Evolutionary conservation across 208 protist genomes (phyloP).

Genomic region (Angomonas ambiguus): DNA sequence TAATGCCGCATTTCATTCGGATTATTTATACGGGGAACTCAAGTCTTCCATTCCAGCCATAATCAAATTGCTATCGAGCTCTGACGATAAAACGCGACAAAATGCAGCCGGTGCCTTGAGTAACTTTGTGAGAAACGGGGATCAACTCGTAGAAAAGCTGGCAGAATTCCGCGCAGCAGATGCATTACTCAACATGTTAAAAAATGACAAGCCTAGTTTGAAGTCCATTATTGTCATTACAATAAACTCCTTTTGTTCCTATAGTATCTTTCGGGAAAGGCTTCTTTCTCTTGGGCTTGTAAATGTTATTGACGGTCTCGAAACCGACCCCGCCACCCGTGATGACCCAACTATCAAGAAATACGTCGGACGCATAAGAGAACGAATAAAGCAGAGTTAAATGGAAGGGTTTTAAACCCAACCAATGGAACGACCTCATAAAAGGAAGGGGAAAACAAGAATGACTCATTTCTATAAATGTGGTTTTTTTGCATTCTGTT

Average conservation of each 20-base stretch:
- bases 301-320: conserved; percentile 48
- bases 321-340: conserved; percentile 30
- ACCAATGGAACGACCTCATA: background rate
- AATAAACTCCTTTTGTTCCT: conserved; percentile 88
- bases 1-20: conserved; percentile 93
- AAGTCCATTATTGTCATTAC: conserved; percentile 88
- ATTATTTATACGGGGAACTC: conserved; percentile 80
- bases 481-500: too few relatives aligned
- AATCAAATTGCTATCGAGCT: conserved; percentile 61
- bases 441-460: background rate
- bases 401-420: background rate
- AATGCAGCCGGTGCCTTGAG: conserved; percentile 93
- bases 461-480: too few relatives aligned
- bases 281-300: conserved; percentile 57
- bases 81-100: conserved; percentile 92
- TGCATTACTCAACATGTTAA: conserved; percentile 70
- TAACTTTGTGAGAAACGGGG: conserved; percentile 93
- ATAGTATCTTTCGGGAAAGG: conserved; percentile 63
- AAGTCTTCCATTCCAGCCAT: conserved; percentile 70
- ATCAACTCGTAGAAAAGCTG: conserved; percentile 55
- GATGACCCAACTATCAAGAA: conserved; percentile 64
- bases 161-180: conserved; percentile 65
- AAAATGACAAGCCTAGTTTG: conserved; percentile 49
- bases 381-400: conserved; percentile 16
- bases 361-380: conserved; percentile 57